Conservation (phyloP, 2,329 filamentous ascomycete genomes). For the Calonectria pteridis region DNA sequence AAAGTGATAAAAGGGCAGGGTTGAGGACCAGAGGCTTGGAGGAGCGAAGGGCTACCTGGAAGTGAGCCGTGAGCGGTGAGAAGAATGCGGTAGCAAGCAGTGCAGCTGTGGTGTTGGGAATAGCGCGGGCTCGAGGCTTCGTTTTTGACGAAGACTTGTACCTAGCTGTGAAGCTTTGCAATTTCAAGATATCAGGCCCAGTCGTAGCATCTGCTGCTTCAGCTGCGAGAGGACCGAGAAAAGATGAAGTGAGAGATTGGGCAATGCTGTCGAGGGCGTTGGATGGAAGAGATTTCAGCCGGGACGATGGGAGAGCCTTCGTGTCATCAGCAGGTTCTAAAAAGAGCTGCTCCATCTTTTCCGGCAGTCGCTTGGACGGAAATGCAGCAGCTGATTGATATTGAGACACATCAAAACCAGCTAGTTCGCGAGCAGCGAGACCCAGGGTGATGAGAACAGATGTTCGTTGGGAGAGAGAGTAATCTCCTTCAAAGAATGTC, state of each 20-base stretch:
- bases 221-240: conserved; percentile 86
- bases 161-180: conserved; percentile 84
- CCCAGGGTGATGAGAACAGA: conserved; percentile 86
- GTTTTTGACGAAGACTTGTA: conserved; percentile 51
- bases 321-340: conserved; percentile 49
- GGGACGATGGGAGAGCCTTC: conserved; percentile 45
- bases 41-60: conserved; percentile 72
- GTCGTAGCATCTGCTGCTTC: conserved; percentile 83
- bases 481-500: conserved; percentile 92
- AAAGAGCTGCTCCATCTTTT: conserved; percentile 80
- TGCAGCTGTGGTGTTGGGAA: conserved; percentile 82
- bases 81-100: conserved; percentile 85
- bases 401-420: conserved; percentile 75
- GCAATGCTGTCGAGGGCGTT: conserved; percentile 78
- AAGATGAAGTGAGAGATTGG: conserved; percentile 74
- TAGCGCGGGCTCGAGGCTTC: conserved; percentile 63
- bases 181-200: conserved; percentile 87
- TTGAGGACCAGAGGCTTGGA: conserved; percentile 75
- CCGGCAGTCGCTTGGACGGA: conserved; percentile 83
- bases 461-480: conserved; percentile 86
- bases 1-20: conserved; percentile 81
- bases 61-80: conserved; percentile 85
- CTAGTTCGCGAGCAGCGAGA: conserved; percentile 84
- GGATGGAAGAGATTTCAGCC: conserved; percentile 64
- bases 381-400: conserved; percentile 69